Evolutionary conservation across 2,329 filamentous ascomycete genomes (phyloP), one percentile per base, ranked within the genome.

Genomic region (Aaosphaeria arxii): DNA sequence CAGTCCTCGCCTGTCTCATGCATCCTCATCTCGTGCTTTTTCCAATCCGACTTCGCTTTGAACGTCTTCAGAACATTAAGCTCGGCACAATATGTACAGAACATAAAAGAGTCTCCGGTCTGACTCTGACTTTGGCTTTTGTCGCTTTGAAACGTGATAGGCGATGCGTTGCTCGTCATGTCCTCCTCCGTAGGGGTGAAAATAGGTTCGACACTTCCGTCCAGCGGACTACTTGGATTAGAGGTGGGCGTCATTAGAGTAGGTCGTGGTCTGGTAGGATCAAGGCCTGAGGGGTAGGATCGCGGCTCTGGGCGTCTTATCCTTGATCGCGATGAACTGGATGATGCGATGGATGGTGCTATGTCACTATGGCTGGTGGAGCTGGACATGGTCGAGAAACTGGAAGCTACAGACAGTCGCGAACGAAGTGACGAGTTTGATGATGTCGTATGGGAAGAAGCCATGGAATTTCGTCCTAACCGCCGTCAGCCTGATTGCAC

Each of bases 31-130:
- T 71, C 67, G 28, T 71, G 67, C 45, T 69, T 69, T 49, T 70
- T 70, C 67, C 67, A 71, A 42, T 71, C 67, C 1, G 67, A 70
- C 44, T 70, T 70, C 6, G 66, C 66, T 43, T 68, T 67, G 58
- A 69, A 70, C 0, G 66, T 69, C 46, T 69, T 70, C 32, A 62
- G 45, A 11, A 53, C 58, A 44, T 67, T 67, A 13, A 59, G 54
- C 40, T 70, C 67, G 41, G 67, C 63, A 45, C 67, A 70, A 44
- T 67, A 70, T 1, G 67, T 70, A 49, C 67, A 70, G 43, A 70
- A 70, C 64, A 68, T 67, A 58, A 59, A 65, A 5, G 66, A 61
- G 11, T 69, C 66, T 4, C 64, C 64, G 1, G 58, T 47, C 33
- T 58, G 63, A 36, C 51, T 55, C 43, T 59, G 46, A 35, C 51